Evolutionary conservation across 192 early-diverging fungal species (phyloP), one percentile per base, ranked within the genome.

Genomic region (Backusella tuberculispora): DNA sequence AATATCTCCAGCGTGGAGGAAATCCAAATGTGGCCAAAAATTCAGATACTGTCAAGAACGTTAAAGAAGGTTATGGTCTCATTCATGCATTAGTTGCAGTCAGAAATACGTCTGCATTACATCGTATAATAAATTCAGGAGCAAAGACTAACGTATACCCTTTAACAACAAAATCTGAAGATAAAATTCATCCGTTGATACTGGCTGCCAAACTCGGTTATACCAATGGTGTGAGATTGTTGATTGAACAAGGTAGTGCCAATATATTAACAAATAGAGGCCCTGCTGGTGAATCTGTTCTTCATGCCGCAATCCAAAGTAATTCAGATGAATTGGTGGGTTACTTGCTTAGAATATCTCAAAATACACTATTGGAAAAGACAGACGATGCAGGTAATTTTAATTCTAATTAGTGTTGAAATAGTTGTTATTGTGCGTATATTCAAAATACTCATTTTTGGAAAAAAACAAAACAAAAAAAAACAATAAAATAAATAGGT

Each of bases 21-120:
- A 53, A 68, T 26, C 71, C 75, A 15, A 80, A 80, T 69, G 79
- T 80, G 19, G 74, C 79, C 21, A 75, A 80, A 12, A 66, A 64
- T 66, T 76, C 68, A 42, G 42, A 41, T 7, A 73, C 60, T 42
- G 43, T 68, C 34, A 67, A 66, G 26, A 29, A 42, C 13, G 70
- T 80, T 3, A 75, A 66, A 48, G 74, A 73, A 42, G 79, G 79
- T 4, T 72, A 80, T 40, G 43, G 74, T 53, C 48, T 80, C 40
- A 56, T 80, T 19, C 79, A 80, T 53, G 74, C 74, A 8, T 24
- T 73, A 5, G 65, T 80, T 64, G 63, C 67, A 24, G 66, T 73
- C 47, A 56, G 56, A 46, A 76, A 75, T 42, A 75, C 71, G n/a
- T 38, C 34, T 24, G 65, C 66, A n/a, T 65, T 80, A 24, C 69